Conservation (phyloP, 257 asterid species). For the Solanum pinnatisectum region DNA sequence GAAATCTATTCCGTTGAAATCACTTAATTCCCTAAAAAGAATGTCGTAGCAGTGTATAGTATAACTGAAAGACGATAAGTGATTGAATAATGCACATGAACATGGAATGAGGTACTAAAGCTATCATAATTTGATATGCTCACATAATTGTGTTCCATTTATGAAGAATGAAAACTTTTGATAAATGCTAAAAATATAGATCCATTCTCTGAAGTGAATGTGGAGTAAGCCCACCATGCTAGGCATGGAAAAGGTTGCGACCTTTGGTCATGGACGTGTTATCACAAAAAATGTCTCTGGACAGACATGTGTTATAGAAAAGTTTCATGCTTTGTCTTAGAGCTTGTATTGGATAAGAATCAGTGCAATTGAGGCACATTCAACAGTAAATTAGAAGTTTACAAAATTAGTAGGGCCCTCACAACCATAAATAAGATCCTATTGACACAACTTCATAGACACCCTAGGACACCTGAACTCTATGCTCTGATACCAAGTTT, state of each 20-base stretch:
- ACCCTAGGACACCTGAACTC: neutral
- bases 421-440: neutral
- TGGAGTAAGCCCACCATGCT: neutral
- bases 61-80: neutral
- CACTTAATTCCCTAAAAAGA: neutral
- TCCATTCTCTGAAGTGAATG: neutral
- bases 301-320: neutral
- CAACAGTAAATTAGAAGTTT: neutral
- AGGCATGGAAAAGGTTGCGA: neutral
- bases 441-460: neutral
- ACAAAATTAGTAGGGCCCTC: fast-evolving
- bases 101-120: neutral
- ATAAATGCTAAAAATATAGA: neutral
- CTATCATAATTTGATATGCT: neutral
- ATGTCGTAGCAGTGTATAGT: neutral
- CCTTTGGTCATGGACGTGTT: neutral
- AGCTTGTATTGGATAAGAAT: neutral
- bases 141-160: neutral
- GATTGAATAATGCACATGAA: neutral
- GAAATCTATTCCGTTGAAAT: neutral
- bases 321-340: neutral
- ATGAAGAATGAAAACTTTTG: neutral
- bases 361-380: neutral
- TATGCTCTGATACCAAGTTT: neutral
- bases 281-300: neutral